phyloP scores from a whole-genome alignment of 108 stramenopile species.

The Nannochloropsis granulata region DNA sequence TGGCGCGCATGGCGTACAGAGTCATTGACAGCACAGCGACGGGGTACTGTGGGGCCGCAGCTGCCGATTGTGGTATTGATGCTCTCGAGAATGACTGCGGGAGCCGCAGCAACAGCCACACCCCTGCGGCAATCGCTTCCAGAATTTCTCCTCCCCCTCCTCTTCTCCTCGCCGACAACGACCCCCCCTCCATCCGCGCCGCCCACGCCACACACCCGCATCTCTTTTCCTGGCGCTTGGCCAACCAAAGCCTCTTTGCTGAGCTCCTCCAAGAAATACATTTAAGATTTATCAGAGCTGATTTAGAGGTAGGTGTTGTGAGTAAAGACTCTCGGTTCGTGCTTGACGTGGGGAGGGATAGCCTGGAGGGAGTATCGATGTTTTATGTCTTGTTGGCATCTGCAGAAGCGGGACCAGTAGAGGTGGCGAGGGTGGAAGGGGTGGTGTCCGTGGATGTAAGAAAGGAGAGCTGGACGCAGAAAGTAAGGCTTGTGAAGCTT shows the following conservation, averaged over 20 bases:
- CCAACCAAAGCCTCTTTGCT: background rate
- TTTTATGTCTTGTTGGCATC: background rate
- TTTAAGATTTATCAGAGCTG: background rate
- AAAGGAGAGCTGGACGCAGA: background rate
- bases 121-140: too few relatives aligned
- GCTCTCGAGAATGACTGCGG: background rate
- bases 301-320: background rate
- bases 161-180: background rate
- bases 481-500: background rate
- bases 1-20: background rate
- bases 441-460: background rate
- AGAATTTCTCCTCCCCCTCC: background rate
- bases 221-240: background rate
- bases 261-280: background rate
- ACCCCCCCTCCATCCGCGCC: background rate
- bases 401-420: background rate
- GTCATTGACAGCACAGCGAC: background rate
- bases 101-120: too few relatives aligned
- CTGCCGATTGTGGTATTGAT: background rate
- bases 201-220: background rate
- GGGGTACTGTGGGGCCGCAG: background rate
- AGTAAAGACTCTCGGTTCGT: background rate
- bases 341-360: background rate
- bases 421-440: background rate
- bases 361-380: background rate